Base-by-base conservation (phyloP, 2,329 filamentous ascomycete species). In the Venturia oleaginea region DNA sequence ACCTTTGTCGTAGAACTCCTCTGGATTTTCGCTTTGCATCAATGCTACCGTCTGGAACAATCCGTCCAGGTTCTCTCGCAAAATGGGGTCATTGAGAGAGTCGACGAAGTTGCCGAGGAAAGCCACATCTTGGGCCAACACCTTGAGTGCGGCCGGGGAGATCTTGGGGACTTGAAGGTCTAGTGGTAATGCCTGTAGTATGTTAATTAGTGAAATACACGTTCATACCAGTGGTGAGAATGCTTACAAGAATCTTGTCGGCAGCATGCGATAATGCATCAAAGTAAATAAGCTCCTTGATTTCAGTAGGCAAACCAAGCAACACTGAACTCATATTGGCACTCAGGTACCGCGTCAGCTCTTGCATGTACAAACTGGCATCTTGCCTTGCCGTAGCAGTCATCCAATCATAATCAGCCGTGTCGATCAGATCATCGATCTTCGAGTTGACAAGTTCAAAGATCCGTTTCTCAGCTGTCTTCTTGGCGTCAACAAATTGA, bases 371-470 rank as follows among this genome's bases (percentile, higher is more conserved):
- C 69, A 88, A 92, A 37, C 54, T 57, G 11, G 63, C 5, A 19
- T 46, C 37, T 15, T 62, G 11, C 24, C 43, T 19, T 22, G 24
- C 60, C 32, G 42, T 55, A 10, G 37, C 59, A 15, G n/a, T 57
- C 38, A 55, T 1, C 88, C 94, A 99, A 74, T 97, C 91, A 73
- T 99, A 99, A 76, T 99, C 94, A 38, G 94, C 93, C 0, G 92
- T 97, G 70, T 97, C 93, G 64, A 99, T 90, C 13, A 99, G 83
- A 73, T 99, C 94, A 72, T 97, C 93, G 70, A 99, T 97, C 79
- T 99, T 99, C 65, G 90, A 95, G 77, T 99, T 97, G 67, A 99
- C 94, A 0, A 99, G 84, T 76, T 99, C 95, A 72, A 99, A 99
- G 65, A 99, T 97, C 40, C 95, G 89, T 77, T 97, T 96, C 73